These are phyloP conservation scores for Yarrowia deformans DNA, from an alignment of 805 yeast species.

Conservation along the genomic window DNA sequence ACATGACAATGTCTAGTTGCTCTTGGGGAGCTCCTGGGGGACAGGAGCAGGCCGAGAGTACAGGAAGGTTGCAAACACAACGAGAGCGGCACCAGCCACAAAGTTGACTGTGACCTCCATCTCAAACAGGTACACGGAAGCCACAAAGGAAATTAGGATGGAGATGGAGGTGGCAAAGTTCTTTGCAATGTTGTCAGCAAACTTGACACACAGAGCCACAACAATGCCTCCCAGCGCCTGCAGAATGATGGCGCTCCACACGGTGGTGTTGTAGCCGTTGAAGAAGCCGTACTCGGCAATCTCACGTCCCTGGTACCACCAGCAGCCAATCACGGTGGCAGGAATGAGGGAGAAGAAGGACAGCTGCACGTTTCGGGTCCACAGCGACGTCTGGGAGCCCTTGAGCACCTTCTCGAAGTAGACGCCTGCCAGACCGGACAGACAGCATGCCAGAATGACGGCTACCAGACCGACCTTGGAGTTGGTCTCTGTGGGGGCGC, in stretches of 20 bases:
- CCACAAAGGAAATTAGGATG: conserved; percentile 52
- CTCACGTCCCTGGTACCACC: conserved; percentile 50
- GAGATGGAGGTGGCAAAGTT: conserved; percentile 55
- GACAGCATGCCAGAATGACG: conserved; percentile 51
- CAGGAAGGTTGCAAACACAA: conserved; percentile 52
- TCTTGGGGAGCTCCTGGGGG: conserved; percentile 29
- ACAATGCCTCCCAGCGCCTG: conserved; percentile 55
- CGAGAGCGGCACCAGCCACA: conserved; percentile 51
- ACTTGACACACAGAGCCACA: conserved; percentile 55
- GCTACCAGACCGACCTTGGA: conserved; percentile 50
- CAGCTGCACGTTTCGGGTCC: conserved; percentile 55
- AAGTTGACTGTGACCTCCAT: conserved; percentile 51
- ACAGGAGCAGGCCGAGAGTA: conserved; percentile 45
- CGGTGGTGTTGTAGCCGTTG: conserved; percentile 52
- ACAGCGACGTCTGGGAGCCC: conserved; percentile 51
- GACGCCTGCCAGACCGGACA: conserved; percentile 55
- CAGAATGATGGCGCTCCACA: conserved; percentile 52
- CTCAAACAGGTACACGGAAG: conserved; percentile 51
- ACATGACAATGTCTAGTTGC: conserved; percentile 25
- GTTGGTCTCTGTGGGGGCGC: conserved; percentile 44
- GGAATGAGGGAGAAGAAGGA: conserved; percentile 53
- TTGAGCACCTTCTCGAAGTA: conserved; percentile 55
- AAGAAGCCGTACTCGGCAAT: conserved; percentile 52
- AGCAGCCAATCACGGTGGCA: conserved; percentile 52
- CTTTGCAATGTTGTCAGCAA: conserved; percentile 55